Evolutionary conservation across 257 asterid genomes (phyloP).

Genomic region (Solanum arcanum): DNA sequence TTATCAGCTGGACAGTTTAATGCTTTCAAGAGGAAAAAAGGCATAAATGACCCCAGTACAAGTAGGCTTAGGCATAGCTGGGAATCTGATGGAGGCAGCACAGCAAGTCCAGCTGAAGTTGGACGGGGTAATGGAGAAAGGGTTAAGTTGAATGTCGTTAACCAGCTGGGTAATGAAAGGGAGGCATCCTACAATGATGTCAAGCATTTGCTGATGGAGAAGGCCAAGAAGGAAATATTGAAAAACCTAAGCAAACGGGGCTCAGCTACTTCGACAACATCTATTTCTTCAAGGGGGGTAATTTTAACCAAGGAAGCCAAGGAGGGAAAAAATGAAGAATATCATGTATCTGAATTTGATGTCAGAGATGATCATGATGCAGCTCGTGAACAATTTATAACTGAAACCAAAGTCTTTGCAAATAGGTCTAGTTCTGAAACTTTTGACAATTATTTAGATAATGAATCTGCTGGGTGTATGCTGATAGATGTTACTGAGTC

Average conservation of each 20-base stretch:
- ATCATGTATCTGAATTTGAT: not conserved
- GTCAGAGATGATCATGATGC: constrained; percentile 9
- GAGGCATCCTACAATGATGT: constrained; percentile 8
- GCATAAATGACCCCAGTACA: constrained; percentile 21
- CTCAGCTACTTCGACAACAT: constrained; percentile 13
- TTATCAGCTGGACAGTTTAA: constrained; percentile 21
- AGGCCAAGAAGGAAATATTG: constrained; percentile 37
- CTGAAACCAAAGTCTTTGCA: constrained; percentile 8
- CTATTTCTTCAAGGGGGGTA: constrained; percentile 8
- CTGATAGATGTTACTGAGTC: constrained; percentile 33
- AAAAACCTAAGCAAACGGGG: constrained; percentile 17
- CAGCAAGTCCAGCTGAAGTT: constrained; percentile 4
- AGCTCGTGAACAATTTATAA: constrained; percentile 10
- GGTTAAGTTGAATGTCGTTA: constrained; percentile 1
- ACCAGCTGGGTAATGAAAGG: constrained; percentile 3
- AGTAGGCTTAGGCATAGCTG: constrained; percentile 13
- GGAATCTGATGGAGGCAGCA: constrained; percentile 7
- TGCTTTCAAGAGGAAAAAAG: constrained; percentile 50
- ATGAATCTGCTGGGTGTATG: constrained; percentile 15
- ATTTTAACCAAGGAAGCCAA: constrained; percentile 5
- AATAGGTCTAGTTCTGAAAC: not conserved
- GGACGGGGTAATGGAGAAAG: constrained; percentile 2
- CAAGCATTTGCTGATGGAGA: constrained; percentile 41
- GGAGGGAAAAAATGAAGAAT: constrained; percentile 1
- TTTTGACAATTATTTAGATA: not conserved